Evolutionary conservation across 352 stramenopile species (phyloP).

Genomic region (Globisporangium uncinulatum): DNA sequence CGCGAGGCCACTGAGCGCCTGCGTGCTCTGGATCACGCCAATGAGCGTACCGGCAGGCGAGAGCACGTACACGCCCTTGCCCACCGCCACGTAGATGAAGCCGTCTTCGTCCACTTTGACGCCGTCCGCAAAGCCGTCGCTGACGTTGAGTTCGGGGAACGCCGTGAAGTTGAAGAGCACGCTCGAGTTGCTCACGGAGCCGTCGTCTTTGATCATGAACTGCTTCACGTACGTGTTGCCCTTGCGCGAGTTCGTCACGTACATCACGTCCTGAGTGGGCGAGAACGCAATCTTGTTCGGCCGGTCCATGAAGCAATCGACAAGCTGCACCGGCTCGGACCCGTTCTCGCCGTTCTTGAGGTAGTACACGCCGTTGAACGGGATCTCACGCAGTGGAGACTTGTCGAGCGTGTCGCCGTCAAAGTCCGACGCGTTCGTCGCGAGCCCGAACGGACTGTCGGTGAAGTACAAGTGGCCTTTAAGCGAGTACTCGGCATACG

Average conservation of each 20-base stretch:
- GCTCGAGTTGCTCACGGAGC: conserved; percentile 41
- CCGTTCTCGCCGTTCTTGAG: conserved; percentile 42
- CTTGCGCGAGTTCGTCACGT: conserved; percentile 77
- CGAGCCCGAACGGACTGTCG: conserved; percentile 71
- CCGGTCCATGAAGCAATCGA: conserved; percentile 72
- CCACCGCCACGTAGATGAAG: conserved; percentile 68
- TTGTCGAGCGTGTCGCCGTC: conserved; percentile 64
- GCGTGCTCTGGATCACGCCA: conserved; percentile 45
- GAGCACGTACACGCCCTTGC: conserved; percentile 76
- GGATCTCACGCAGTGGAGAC: conserved; percentile 60
- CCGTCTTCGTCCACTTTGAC: conserved; percentile 72
- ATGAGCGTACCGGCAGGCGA: conserved; percentile 44
- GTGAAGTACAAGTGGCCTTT: conserved; percentile 76
- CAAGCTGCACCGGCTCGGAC: conserved; percentile 32
- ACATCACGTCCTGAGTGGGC: conserved; percentile 62
- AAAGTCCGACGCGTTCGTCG: conserved; percentile 47
- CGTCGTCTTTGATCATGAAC: conserved; percentile 49
- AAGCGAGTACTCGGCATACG: conserved; percentile 55
- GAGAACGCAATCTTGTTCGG: conserved; percentile 85
- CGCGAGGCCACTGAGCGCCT: conserved; percentile 49
- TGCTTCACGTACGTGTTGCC: conserved; percentile 76
- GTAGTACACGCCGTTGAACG: conserved; percentile 77
- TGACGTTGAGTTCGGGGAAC: conserved; percentile 55
- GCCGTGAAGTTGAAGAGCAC: conserved; percentile 77
- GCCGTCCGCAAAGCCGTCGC: conserved; percentile 53